Conservation (phyloP, 768 basidiomycete species). For the Termitomyces eurrhizus region DNA sequence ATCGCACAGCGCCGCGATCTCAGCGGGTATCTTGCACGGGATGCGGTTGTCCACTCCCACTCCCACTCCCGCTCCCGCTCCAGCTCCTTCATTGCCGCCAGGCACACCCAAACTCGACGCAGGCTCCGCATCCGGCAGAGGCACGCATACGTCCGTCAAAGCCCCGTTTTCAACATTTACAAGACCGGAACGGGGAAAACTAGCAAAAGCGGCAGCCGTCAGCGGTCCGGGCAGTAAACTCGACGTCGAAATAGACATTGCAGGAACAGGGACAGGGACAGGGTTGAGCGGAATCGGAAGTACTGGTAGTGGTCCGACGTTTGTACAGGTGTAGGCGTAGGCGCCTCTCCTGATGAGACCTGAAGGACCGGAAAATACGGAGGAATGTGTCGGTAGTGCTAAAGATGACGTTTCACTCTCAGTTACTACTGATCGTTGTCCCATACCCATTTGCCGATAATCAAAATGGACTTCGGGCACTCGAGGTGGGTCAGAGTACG, state of each 20-base stretch:
- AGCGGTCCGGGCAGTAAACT: background rate
- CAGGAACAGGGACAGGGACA: background rate
- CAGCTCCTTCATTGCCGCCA: background rate
- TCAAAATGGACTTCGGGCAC: background rate
- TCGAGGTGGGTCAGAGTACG: background rate
- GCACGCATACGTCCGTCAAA: too few species aligned
- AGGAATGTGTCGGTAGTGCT: background rate
- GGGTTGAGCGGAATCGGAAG: background rate
- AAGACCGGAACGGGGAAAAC: too few species aligned
- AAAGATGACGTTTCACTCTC: background rate
- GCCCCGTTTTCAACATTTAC: background rate
- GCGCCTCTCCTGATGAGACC: background rate
- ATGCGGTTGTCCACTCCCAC: constrained; percentile 5
- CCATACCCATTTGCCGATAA: background rate
- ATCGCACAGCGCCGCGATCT: constrained; percentile 38
- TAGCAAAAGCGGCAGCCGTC: background rate
- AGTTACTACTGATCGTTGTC: background rate
- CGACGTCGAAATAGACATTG: background rate
- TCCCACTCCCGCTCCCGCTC: background rate
- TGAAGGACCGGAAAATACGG: background rate
- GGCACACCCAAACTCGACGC: background rate
- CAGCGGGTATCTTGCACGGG: constrained; percentile 34
- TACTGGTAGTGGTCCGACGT: background rate
- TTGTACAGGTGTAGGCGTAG: too few species aligned
- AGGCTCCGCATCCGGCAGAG: background rate